A percentile compares a stretch with the other conserved stretches of the same genome.
These are phyloP conservation scores for Gossypium australe DNA, from an alignment of 345 rosid genomes.

Conservation along the genomic window DNA sequence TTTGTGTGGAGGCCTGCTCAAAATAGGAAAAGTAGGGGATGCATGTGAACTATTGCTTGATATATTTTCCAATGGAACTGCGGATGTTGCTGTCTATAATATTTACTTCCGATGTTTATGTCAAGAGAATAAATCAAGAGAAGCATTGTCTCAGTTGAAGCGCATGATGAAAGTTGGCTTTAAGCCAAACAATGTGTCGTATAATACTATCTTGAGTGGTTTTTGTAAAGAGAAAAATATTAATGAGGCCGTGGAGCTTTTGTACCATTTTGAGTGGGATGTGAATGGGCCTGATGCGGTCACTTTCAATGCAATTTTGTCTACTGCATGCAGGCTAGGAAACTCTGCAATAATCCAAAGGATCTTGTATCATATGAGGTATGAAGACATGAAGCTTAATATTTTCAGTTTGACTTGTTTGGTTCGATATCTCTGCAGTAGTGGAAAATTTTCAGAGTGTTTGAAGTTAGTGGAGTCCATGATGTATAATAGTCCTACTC, in stretches of 20 bases:
- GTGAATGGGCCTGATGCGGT: conserved; percentile 29
- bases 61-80: conserved; percentile 18
- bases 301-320: conserved; percentile 34
- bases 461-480: conserved; percentile 23
- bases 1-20: conserved; percentile 31
- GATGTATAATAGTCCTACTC: conserved; percentile 21
- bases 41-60: conserved; percentile 22
- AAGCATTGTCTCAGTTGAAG: conserved; percentile 31
- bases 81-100: conserved; percentile 33
- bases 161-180: conserved; percentile 23
- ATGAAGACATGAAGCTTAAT: conserved; percentile 22
- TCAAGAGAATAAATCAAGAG: conserved; percentile 16
- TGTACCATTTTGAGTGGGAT: conserved; percentile 31
- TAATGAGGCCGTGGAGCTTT: conserved; percentile 24
- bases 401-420: conserved; percentile 24
- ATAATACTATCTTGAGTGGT: conserved; percentile 34
- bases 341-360: conserved; percentile 22
- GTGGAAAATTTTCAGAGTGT: conserved; percentile 23
- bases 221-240: conserved; percentile 27
- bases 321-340: conserved; percentile 28
- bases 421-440: conserved; percentile 25
- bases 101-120: conserved; percentile 31
- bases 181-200: conserved; percentile 28
- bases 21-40: conserved; percentile 16
- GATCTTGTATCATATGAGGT: conserved; percentile 26